These are phyloP conservation scores for Apiospora malaysiana DNA, from an alignment of 2,329 filamentous ascomycete genomes.

Conservation along the genomic window DNA sequence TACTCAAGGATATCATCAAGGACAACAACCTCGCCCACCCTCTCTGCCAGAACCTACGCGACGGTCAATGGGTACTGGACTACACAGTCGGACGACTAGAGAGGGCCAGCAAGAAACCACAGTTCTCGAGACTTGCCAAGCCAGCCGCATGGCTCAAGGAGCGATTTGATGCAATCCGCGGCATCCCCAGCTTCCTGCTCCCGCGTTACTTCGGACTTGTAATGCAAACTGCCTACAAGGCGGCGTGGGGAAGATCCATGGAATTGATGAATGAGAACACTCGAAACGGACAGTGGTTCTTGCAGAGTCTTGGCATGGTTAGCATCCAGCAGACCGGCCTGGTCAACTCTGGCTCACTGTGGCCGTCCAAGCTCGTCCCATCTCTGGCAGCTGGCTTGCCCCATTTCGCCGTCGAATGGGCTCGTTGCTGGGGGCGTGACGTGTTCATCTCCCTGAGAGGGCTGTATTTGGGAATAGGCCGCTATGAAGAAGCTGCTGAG, in stretches of 20 bases:
- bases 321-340: conserved; percentile 90
- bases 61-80: conserved; percentile 91
- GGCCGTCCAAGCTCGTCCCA: conserved; percentile 82
- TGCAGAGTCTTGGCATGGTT: conserved; percentile 88
- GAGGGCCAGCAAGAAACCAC: conserved; percentile 67
- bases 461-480: conserved; percentile 87
- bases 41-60: conserved; percentile 88
- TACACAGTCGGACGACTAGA: conserved; percentile 83
- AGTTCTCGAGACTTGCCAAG: conserved; percentile 66
- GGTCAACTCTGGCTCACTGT: conserved; percentile 88
- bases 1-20: conserved; percentile 81
- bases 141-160: conserved; percentile 81
- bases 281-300: conserved; percentile 82
- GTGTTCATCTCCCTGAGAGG: conserved; percentile 96
- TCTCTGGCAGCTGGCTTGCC: conserved; percentile 91
- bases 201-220: conserved; percentile 94
- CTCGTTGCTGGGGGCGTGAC: conserved; percentile 95
- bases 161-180: conserved; percentile 84
- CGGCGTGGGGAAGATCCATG: conserved; percentile 78
- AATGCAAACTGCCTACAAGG: conserved; percentile 84
- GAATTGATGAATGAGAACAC: conserved; percentile 81
- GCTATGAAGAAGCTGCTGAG: conserved; percentile 87
- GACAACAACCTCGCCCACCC: conserved; percentile 94
- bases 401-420: conserved; percentile 94
- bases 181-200: conserved; percentile 85